Conservation (phyloP, 495 filamentous ascomycete species). For the Astrothelium macrocarpum region DNA sequence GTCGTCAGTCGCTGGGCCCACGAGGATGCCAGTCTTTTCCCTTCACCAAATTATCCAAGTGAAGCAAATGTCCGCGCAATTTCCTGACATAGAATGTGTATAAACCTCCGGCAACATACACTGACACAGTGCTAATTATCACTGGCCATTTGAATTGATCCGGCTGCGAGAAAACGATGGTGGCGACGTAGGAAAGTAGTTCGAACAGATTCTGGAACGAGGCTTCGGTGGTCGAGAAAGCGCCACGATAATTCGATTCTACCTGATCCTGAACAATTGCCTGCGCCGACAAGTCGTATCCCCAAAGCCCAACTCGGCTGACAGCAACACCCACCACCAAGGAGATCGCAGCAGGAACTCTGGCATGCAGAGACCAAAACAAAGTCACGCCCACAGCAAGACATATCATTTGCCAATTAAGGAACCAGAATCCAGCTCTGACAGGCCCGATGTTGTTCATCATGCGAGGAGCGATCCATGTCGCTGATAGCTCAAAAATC, state of each 20-base stretch:
- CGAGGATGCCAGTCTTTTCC: not conserved
- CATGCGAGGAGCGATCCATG: conserved; percentile 40
- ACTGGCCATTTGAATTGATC: conserved; percentile 53
- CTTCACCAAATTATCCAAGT: conserved; percentile 23
- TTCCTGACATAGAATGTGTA: conserved; percentile 49
- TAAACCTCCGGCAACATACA: conserved; percentile 38
- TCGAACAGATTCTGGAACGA: conserved; percentile 59
- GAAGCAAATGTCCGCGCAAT: conserved; percentile 55
- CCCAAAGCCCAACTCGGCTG: conserved; percentile 57
- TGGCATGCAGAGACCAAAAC: conserved; percentile 28
- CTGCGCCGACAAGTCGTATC: conserved; percentile 58
- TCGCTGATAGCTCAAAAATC: conserved; percentile 40
- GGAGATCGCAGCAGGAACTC: conserved; percentile 32
- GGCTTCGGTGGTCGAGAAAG: conserved; percentile 54
- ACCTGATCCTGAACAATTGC: conserved; percentile 55
- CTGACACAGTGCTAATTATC: conserved; percentile 45
- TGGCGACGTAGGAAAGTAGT: conserved; percentile 50
- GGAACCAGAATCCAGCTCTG: conserved; percentile 52
- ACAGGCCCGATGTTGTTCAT: conserved; percentile 48
- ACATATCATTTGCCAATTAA: conserved; percentile 51
- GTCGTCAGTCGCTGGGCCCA: not conserved
- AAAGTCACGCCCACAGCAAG: conserved; percentile 37
- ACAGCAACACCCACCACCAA: conserved; percentile 44
- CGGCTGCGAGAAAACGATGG: conserved; percentile 48
- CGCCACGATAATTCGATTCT: conserved; percentile 39